phyloP scores from a whole-genome alignment of 2,329 filamentous ascomycete species.

The Epichloe festucae region DNA sequence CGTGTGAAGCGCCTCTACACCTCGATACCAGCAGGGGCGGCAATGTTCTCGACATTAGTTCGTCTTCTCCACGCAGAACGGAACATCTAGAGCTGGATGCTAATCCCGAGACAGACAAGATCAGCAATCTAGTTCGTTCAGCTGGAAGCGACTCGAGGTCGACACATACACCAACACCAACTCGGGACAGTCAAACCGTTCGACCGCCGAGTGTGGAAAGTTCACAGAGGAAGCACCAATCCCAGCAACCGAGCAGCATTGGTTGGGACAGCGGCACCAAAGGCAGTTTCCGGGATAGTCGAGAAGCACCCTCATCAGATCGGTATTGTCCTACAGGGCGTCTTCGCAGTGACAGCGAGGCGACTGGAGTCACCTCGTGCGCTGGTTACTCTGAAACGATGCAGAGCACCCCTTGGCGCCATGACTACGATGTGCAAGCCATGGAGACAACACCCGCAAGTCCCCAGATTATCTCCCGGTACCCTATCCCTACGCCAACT shows the following conservation, averaged over 20 bases:
- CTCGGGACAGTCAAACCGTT: constrained; percentile 54
- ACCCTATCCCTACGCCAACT: constrained; percentile 78
- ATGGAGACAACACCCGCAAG: constrained; percentile 80
- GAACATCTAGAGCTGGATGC: constrained; percentile 12
- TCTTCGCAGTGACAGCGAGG: constrained; percentile 65
- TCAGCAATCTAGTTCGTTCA: constrained; percentile 83
- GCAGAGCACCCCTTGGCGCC: constrained; percentile 58
- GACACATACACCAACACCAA: constrained; percentile 39
- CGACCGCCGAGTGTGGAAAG: constrained; percentile 39
- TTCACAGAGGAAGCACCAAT: constrained; percentile 21
- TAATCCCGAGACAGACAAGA: constrained; percentile 56
- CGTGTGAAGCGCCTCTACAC: constrained; percentile 82
- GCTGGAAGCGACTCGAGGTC: constrained; percentile 52
- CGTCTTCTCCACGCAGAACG: constrained; percentile 11
- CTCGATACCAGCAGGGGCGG: constrained; percentile 86
- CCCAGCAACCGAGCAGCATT: constrained; percentile 18
- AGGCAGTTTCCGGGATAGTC: constrained; percentile 34
- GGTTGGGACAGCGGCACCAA: constrained; percentile 21
- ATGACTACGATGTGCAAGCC: constrained; percentile 91
- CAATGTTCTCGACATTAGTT: constrained; percentile 85
- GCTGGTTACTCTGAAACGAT: constrained; percentile 68
- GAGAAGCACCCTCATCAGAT: constrained; percentile 33
- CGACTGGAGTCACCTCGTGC: constrained; percentile 61
- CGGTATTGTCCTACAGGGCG: constrained; percentile 41
- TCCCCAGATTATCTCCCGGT: constrained; percentile 59